Percentiles rank a stretch among this genome's conserved stretches.
These are phyloP conservation scores for Thermochaetoides thermophila DNA, from an alignment of 495 filamentous ascomycete species.

Conservation along the genomic window DNA sequence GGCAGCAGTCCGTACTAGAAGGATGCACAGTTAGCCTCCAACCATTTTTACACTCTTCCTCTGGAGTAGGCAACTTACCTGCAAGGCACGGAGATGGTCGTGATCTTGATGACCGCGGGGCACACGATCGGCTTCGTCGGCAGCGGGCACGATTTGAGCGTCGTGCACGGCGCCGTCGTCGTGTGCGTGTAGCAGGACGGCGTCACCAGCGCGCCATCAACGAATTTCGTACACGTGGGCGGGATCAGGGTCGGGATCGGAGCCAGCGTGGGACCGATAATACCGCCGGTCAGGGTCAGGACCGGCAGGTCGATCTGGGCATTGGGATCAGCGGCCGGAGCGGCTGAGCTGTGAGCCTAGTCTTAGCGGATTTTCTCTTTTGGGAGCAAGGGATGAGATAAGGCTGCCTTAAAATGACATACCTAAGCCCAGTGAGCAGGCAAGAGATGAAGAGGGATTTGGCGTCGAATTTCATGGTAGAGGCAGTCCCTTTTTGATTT, in stretches of 20 bases:
- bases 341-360: background rate
- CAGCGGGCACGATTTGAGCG: slow-evolving; percentile 3
- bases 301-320: background rate
- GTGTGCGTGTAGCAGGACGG: slow-evolving; percentile 11
- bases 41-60: too few species aligned
- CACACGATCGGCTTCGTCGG: slow-evolving; percentile 8
- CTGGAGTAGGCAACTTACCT: slow-evolving; percentile 2
- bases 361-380: background rate
- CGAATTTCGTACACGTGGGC: background rate
- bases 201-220: background rate
- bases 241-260: too few species aligned
- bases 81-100: slow-evolving; percentile 21
- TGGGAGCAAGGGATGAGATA: too few species aligned
- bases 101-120: slow-evolving; percentile 16
- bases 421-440: too few species aligned
- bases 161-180: slow-evolving; percentile 2
- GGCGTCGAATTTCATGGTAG: too few species aligned
- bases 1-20: slow-evolving; percentile 26
- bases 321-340: background rate
- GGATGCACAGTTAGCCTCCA: too few species aligned
- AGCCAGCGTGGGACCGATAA: too few species aligned
- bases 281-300: background rate
- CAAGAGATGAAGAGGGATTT: too few species aligned
- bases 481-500: too few species aligned
- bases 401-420: too few species aligned